Evolutionary conservation across 1,139 yeast species (phyloP).

Genomic region (Meyerozyma athensensis): DNA sequence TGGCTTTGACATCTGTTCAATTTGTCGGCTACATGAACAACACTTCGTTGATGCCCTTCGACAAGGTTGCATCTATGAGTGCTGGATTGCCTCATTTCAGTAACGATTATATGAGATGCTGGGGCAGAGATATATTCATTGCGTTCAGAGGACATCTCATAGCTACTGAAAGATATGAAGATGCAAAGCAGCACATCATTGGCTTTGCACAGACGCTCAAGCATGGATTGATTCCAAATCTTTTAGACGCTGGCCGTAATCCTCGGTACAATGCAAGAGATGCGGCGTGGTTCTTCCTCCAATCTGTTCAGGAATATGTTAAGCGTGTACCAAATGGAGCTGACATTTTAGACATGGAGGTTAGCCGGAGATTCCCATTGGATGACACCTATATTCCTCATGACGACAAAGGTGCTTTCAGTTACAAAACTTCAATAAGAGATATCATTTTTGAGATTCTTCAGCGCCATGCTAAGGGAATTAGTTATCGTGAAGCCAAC

Average conservation of each 20-base stretch:
- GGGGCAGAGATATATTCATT: slow-evolving; percentile 97
- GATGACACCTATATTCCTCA: slow-evolving; percentile 74
- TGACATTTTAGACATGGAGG: slow-evolving; percentile 62
- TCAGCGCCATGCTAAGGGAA: slow-evolving; percentile 82
- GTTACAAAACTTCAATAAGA: slow-evolving; percentile 60
- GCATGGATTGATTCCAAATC: slow-evolving; percentile 92
- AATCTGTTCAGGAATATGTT: slow-evolving; percentile 80
- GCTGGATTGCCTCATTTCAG: slow-evolving; percentile 97
- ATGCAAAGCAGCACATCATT: slow-evolving; percentile 75
- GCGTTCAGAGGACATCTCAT: slow-evolving; percentile 77
- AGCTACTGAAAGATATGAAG: slow-evolving; percentile 72
- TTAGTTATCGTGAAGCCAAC: slow-evolving; percentile 87
- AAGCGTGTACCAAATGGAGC: slow-evolving; percentile 64
- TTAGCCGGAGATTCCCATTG: slow-evolving; percentile 80
- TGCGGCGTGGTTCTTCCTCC: slow-evolving; percentile 93
- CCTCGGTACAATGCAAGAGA: slow-evolving; percentile 96
- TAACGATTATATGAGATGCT: slow-evolving; percentile 87
- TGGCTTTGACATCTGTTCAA: slow-evolving; percentile 81
- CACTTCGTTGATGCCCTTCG: slow-evolving; percentile 69
- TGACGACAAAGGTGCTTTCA: slow-evolving; percentile 73
- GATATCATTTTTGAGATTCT: slow-evolving; percentile 82
- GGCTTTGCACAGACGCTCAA: slow-evolving; percentile 89
- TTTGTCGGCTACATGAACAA: slow-evolving; percentile 75
- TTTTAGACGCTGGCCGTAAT: slow-evolving; percentile 86
- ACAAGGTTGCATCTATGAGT: slow-evolving; percentile 71